These are phyloP conservation scores for Tetragonia tetragonoides DNA, from an alignment of 148 eudicot genomes.

Conservation along the genomic window DNA sequence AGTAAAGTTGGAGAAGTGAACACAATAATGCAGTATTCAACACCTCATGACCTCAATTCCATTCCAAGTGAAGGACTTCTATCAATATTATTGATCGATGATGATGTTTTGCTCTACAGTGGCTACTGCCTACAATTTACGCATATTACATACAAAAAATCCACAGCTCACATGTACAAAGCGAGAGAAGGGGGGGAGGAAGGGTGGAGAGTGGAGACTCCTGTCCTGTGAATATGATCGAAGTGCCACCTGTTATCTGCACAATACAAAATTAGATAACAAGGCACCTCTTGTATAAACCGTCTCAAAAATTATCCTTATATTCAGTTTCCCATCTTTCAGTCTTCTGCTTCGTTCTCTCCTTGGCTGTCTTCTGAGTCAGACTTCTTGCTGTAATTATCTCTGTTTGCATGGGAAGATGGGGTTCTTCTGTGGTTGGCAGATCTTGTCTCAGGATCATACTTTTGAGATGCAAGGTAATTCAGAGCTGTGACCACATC, in stretches of 20 bases:
- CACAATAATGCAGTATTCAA: too few species aligned
- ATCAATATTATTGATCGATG: not conserved
- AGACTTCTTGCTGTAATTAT: slow-evolving; percentile 15
- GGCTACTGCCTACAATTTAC: not conserved
- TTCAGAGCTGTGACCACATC: slow-evolving; percentile 72
- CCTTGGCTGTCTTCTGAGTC: not conserved
- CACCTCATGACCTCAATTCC: not conserved
- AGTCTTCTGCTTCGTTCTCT: slow-evolving; percentile 18
- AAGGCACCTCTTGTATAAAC: slow-evolving; percentile 21
- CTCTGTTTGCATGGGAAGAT: slow-evolving; percentile 18
- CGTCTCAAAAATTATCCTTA: slow-evolving; percentile 4
- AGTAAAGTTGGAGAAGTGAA: too few species aligned
- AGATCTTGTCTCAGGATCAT: slow-evolving; percentile 41
- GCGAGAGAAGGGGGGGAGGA: not conserved
- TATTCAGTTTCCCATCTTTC: slow-evolving; percentile 5
- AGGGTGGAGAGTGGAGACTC: not conserved
- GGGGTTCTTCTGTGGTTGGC: slow-evolving; percentile 29
- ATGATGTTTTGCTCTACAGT: not conserved
- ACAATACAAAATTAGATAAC: slow-evolving; percentile 32
- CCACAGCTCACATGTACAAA: slow-evolving; percentile 35
- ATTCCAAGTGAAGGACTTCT: slow-evolving; percentile 1
- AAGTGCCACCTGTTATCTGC: slow-evolving; percentile 33
- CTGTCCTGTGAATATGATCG: slow-evolving; percentile 23
- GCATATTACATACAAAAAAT: slow-evolving; percentile 10
- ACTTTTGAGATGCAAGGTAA: slow-evolving; percentile 55